Conservation (phyloP, 2,329 filamentous ascomycete genomes). For the Aspergillus flavus region DNA sequence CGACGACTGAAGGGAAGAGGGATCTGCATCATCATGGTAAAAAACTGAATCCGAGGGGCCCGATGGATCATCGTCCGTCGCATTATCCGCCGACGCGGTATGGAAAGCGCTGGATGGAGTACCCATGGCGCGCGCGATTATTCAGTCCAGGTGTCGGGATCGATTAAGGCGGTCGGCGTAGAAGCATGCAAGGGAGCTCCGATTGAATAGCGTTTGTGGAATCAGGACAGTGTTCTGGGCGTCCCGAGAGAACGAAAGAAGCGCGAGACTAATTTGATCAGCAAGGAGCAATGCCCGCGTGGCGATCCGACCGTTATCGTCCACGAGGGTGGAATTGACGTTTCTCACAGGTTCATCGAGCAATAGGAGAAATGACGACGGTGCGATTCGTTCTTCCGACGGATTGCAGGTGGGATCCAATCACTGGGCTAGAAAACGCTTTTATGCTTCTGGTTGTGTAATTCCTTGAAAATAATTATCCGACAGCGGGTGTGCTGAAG, state of each 20-base stretch:
- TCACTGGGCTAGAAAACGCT: background rate
- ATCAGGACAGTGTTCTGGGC: slow-evolving; percentile 11
- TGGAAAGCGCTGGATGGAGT: slow-evolving; percentile 25
- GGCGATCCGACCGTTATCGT: slow-evolving; percentile 24
- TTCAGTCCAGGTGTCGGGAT: slow-evolving; percentile 8
- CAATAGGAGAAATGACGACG: background rate
- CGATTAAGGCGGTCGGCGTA: slow-evolving; percentile 20
- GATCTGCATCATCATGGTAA: slow-evolving; percentile 25
- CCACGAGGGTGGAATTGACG: slow-evolving; percentile 25
- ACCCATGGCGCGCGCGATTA: slow-evolving; percentile 27
- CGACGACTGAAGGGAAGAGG: slow-evolving; percentile 16
- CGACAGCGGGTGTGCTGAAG: background rate
- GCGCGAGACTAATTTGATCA: slow-evolving; percentile 10
- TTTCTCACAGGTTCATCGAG: slow-evolving; percentile 24
- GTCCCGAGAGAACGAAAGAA: slow-evolving; percentile 10
- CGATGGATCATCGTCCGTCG: slow-evolving; percentile 33
- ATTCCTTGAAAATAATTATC: background rate
- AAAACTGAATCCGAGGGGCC: slow-evolving; percentile 21
- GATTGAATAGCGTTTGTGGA: slow-evolving; percentile 6
- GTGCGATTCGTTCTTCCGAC: background rate
- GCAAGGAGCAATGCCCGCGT: slow-evolving; percentile 19
- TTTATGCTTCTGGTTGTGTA: background rate
- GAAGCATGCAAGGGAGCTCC: slow-evolving; percentile 16
- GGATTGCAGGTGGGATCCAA: slow-evolving; percentile 1
- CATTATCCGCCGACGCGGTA: slow-evolving; percentile 25